phyloP scores from a whole-genome alignment of 2,329 filamentous ascomycete species.

The Fusarium illudens region DNA sequence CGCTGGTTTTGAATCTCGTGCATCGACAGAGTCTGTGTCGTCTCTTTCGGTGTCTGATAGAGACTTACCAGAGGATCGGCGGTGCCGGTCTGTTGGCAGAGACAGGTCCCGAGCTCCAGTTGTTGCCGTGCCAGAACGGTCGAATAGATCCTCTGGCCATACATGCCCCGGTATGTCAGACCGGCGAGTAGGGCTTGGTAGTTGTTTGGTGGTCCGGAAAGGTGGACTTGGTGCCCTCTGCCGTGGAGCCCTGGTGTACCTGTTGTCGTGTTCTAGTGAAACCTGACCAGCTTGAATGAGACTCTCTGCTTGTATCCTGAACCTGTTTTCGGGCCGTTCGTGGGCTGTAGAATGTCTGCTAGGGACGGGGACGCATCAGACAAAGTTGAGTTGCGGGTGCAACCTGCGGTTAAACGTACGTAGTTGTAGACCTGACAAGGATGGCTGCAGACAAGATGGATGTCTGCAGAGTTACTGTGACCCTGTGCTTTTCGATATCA shows the following conservation, averaged over 20 bases:
- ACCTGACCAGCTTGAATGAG: constrained; percentile 27
- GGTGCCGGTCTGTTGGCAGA: not conserved
- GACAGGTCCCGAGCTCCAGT: not conserved
- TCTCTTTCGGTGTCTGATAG: not conserved
- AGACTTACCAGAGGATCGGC: not conserved
- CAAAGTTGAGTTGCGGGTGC: not conserved
- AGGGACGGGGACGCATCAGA: not conserved
- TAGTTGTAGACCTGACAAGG: constrained; percentile 5
- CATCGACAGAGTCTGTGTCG: not conserved
- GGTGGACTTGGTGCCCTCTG: constrained; percentile 25
- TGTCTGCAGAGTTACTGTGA: constrained; percentile 17
- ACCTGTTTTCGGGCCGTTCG: constrained; percentile 7
- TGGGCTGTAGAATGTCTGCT: not conserved
- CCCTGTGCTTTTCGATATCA: constrained; percentile 28
- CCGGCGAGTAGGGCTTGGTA: constrained; percentile 13
- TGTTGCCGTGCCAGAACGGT: not conserved
- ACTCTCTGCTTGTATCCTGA: constrained; percentile 23
- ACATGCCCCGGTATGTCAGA: constrained; percentile 17
- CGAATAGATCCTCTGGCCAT: constrained; percentile 9
- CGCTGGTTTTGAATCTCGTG: not conserved
- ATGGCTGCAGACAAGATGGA: constrained; percentile 18
- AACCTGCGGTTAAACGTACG: not conserved
- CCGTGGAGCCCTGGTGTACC: not conserved
- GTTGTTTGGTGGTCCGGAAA: constrained; percentile 11
- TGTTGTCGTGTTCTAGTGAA: constrained; percentile 8